Base-by-base conservation (phyloP, 805 yeast genomes). In the Saturnispora quitensis region DNA sequence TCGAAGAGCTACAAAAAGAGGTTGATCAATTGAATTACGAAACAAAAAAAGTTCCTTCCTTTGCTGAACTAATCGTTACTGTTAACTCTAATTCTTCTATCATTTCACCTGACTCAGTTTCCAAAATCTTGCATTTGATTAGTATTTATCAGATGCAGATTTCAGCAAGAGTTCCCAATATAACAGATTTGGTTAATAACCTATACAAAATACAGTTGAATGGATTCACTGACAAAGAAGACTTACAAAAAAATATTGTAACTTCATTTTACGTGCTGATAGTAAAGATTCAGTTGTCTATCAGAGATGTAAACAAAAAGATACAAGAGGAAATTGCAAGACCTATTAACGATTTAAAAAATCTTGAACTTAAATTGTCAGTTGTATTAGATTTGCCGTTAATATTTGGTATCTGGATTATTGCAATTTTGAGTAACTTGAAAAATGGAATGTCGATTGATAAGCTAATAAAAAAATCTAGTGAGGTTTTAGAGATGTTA, bases 371-470 rank as follows among this genome's bases (percentile, higher is more conserved):
- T 9, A 62, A 59, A 24, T 51, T 68, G 13, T 65, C 68, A 12
- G 55, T 62, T 12, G 78, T 84, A 0, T 72, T 78, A 13, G 93
- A 86, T 62, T 61, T 86, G 27, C 95, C 95, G 0, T 62, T 85
- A 12, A 65, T 85, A 1, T 84, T 85, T 62, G 93, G 93, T 1
- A 69, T 84, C n/a, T 75, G 80, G 64, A 55, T 84, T 3, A 73
- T 85, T 45, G 90, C 86, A 56, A 72, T 69, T 44, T 68, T 83
- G 48, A 70, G 88, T 48, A 77, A 84, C 57, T 67, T 69, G 45
- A 78, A 77, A 56, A 83, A 89, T 86, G 63, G 64, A 3, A 53
- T 60, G 47, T 63, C 69, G 58, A 65, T 62, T 69, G 74, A n/a
- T 53, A 76, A 42, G 67, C 65, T 54, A 50, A 62, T 59, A 15